Conservation (phyloP, 2,329 filamentous ascomycete genomes). For the Fusarium pininemorale region DNA sequence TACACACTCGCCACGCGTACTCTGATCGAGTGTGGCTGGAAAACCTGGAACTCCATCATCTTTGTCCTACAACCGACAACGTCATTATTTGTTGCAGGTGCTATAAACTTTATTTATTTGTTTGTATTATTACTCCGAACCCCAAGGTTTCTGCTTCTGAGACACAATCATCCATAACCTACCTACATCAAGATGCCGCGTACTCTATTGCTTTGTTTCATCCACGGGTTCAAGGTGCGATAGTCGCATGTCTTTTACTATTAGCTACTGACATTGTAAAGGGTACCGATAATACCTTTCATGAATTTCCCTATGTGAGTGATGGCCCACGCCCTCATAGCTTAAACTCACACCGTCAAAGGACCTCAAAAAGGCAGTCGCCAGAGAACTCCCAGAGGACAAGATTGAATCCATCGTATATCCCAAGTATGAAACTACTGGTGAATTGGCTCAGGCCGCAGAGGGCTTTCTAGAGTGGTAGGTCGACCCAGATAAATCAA, state of each 20-base stretch:
- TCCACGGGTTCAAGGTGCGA: slow-evolving; percentile 74
- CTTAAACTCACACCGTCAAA: slow-evolving; percentile 4
- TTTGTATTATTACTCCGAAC: slow-evolving; percentile 5
- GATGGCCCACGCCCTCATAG: not conserved
- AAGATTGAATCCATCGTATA: slow-evolving; percentile 71
- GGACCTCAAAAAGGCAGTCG: slow-evolving; percentile 68
- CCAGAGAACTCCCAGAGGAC: slow-evolving; percentile 67
- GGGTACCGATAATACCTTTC: slow-evolving; percentile 76
- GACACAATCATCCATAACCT: not conserved
- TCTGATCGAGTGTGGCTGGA: slow-evolving; percentile 30
- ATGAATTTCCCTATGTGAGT: slow-evolving; percentile 66
- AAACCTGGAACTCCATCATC: slow-evolving; percentile 35
- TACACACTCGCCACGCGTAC: slow-evolving; percentile 34
- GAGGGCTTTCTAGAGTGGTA: slow-evolving; percentile 59
- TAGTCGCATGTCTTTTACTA: rapidly evolving
- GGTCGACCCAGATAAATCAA: not conserved
- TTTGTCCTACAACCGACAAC: slow-evolving; percentile 19
- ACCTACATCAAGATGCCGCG: slow-evolving; percentile 50
- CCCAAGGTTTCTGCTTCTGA: not conserved
- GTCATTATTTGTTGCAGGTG: slow-evolving; percentile 24
- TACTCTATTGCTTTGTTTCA: slow-evolving; percentile 75
- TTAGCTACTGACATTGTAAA: slow-evolving; percentile 48
- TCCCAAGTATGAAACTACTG: slow-evolving; percentile 77
- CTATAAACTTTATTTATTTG: slow-evolving; percentile 11
- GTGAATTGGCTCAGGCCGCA: slow-evolving; percentile 66